Percentiles rank a stretch among this genome's conserved stretches.
Conservation (phyloP, 768 basidiomycete species). For the Lactarius sanguifluus region DNA sequence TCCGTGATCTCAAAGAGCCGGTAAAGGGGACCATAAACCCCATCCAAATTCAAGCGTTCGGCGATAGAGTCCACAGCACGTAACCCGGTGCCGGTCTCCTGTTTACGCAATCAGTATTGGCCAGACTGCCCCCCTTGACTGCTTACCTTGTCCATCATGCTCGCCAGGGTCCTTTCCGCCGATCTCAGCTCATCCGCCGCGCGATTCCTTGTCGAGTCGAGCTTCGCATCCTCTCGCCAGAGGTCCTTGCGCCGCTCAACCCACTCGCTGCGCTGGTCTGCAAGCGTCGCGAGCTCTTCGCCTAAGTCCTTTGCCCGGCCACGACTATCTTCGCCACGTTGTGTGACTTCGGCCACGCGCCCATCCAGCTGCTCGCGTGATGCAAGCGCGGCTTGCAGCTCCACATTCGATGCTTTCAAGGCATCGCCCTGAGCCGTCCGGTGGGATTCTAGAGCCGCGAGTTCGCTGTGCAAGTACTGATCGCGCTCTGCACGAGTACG, state of each 20-base stretch:
- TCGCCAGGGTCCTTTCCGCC: slow-evolving; percentile 74
- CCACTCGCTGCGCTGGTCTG: slow-evolving; percentile 66
- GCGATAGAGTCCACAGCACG: slow-evolving; percentile 84
- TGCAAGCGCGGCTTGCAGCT: slow-evolving; percentile 48
- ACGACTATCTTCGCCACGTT: slow-evolving; percentile 64
- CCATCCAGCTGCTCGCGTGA: slow-evolving; percentile 58
- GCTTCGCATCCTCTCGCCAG: slow-evolving; percentile 93
- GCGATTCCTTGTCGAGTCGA: slow-evolving; percentile 72
- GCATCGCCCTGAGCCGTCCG: slow-evolving; percentile 54
- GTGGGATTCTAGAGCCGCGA: slow-evolving; percentile 65
- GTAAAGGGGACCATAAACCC: slow-evolving; percentile 94
- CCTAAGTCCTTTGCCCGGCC: slow-evolving; percentile 53
- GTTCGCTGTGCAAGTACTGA: slow-evolving; percentile 75
- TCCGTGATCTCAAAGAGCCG: slow-evolving; percentile 90
- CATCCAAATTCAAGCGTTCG: slow-evolving; percentile 67
- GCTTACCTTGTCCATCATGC: slow-evolving; percentile 94
- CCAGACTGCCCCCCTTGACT: slow-evolving; percentile 12
- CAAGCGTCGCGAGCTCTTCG: slow-evolving; percentile 59
- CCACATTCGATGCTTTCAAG: slow-evolving; percentile 51
- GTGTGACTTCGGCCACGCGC: slow-evolving; percentile 55
- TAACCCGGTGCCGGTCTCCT: slow-evolving; percentile 92
- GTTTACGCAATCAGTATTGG: slow-evolving; percentile 16
- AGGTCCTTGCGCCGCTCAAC: slow-evolving; percentile 85
- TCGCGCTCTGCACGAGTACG: slow-evolving; percentile 82
- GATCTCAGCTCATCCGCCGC: slow-evolving; percentile 78